Percentiles rank a stretch among this genome's conserved stretches.
phyloP scores from a whole-genome alignment of 1,284 basidiomycete species.

The Tetrapyrgos nigripes region DNA sequence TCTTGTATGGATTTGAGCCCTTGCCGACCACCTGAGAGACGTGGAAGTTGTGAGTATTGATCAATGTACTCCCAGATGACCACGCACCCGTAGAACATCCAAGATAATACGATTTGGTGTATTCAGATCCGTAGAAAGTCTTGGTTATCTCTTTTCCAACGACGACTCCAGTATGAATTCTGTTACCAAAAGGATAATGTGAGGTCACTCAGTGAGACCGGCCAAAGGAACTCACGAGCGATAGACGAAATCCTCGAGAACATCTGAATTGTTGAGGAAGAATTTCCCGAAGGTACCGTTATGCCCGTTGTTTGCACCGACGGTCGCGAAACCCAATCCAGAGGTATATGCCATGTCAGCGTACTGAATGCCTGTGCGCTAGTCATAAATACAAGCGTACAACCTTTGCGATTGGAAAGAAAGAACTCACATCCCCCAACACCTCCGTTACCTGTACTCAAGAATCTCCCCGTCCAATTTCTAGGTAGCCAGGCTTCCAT shows the following conservation, averaged over 20 bases:
- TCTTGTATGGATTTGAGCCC: too few relatives aligned
- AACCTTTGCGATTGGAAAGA: too few relatives aligned
- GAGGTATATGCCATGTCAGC: slow-evolving; percentile 9
- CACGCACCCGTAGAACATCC: too few relatives aligned
- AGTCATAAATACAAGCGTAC: too few relatives aligned
- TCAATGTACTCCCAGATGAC: slow-evolving; percentile 16
- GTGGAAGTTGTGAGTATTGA: slow-evolving; percentile 20
- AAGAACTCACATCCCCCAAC: slow-evolving; percentile 9
- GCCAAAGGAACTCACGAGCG: slow-evolving; percentile 10
- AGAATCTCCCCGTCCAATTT: slow-evolving; percentile 13
- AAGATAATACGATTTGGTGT: too few relatives aligned
- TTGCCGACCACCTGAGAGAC: slow-evolving; percentile 24
- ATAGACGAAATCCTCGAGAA: slow-evolving; percentile 15
- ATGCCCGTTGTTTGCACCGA: slow-evolving; percentile 16
- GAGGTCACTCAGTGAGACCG: slow-evolving; percentile 19
- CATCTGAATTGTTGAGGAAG: slow-evolving; percentile 11
- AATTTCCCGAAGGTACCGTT: slow-evolving; percentile 11
- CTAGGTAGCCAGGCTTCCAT: slow-evolving; percentile 15
- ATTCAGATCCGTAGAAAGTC: too few relatives aligned
- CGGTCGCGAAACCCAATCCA: slow-evolving; percentile 12
- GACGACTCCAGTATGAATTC: slow-evolving; percentile 17
- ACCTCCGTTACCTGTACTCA: slow-evolving; percentile 16
- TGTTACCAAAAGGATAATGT: slow-evolving; percentile 21
- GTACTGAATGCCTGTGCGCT: slow-evolving; percentile 12
- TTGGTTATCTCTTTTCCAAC: slow-evolving; percentile 22